These are phyloP conservation scores for Curvularia eragrostidis DNA, from an alignment of 2,329 filamentous ascomycete genomes.

Conservation along the genomic window DNA sequence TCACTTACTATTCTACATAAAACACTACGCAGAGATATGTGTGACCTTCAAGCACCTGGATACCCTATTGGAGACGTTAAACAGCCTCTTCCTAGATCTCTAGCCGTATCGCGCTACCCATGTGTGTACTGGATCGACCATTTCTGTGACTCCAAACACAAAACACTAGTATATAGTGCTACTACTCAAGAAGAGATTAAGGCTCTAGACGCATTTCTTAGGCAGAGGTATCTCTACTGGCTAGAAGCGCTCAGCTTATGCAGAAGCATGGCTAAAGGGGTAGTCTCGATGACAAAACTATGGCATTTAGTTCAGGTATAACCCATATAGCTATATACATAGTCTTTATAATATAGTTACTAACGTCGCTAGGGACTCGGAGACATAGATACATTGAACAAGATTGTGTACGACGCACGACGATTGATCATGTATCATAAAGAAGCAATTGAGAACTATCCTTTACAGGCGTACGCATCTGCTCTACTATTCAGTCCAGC, in stretches of 20 bases:
- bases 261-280: no score
- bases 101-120: constrained; percentile 32
- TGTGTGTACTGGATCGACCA: no score
- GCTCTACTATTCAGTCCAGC: constrained; percentile 2
- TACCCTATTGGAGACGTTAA: not conserved
- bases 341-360: not conserved
- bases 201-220: not conserved
- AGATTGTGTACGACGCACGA: constrained; percentile 19
- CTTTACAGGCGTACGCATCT: constrained; percentile 13
- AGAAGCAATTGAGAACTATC: constrained; percentile 19
- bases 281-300: not conserved
- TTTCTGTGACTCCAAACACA: constrained; percentile 27
- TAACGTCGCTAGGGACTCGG: not conserved
- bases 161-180: no score
- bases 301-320: not conserved
- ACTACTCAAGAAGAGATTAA: not conserved
- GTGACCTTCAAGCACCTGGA: not conserved
- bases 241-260: no score
- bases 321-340: not conserved
- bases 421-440: constrained; percentile 30
- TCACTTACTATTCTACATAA: not conserved
- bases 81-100: constrained; percentile 24
- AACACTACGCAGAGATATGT: not conserved
- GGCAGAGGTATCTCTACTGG: not conserved
- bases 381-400: not conserved